These are phyloP conservation scores for Colletotrichum plurivorum DNA, from an alignment of 2,329 filamentous ascomycete genomes.

Conservation along the genomic window DNA sequence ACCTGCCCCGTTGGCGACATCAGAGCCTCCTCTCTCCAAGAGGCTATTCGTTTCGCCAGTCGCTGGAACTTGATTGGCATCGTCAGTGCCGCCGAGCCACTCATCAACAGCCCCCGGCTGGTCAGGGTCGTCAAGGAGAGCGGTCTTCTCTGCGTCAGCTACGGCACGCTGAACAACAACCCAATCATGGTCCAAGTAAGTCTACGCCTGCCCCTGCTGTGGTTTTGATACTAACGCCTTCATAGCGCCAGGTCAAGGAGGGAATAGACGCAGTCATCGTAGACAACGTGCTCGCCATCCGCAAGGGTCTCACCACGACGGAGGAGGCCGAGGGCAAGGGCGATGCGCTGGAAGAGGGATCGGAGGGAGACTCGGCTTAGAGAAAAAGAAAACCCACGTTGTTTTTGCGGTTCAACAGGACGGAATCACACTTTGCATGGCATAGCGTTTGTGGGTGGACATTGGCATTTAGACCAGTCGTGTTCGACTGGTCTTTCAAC, in stretches of 20 bases:
- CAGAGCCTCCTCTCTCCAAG: slow-evolving; percentile 90
- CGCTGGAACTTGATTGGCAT: slow-evolving; percentile 96
- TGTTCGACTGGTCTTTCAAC: slow-evolving; percentile 25
- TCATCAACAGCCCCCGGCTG: slow-evolving; percentile 89
- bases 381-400: background rate
- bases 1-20: slow-evolving; percentile 88
- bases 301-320: slow-evolving; percentile 83
- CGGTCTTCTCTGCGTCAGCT: slow-evolving; percentile 94
- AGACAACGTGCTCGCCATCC: slow-evolving; percentile 92
- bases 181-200: slow-evolving; percentile 86
- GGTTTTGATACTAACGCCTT: slow-evolving; percentile 28
- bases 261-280: slow-evolving; percentile 99
- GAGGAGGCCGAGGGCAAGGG: slow-evolving; percentile 42
- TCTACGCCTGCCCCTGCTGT: slow-evolving; percentile 17
- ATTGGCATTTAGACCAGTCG: slow-evolving; percentile 6
- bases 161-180: slow-evolving; percentile 93
- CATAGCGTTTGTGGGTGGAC: slow-evolving; percentile 23
- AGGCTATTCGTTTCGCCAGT: slow-evolving; percentile 93
- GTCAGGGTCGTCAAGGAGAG: slow-evolving; percentile 95
- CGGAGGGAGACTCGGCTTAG: slow-evolving; percentile 30
- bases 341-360: slow-evolving; percentile 39
- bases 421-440: slow-evolving; percentile 30
- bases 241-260: slow-evolving; percentile 88
- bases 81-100: slow-evolving; percentile 87
- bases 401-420: slow-evolving; percentile 31